These are phyloP conservation scores for Amylostereum areolatum DNA, from an alignment of 1,284 basidiomycete species.

Conservation along the genomic window DNA sequence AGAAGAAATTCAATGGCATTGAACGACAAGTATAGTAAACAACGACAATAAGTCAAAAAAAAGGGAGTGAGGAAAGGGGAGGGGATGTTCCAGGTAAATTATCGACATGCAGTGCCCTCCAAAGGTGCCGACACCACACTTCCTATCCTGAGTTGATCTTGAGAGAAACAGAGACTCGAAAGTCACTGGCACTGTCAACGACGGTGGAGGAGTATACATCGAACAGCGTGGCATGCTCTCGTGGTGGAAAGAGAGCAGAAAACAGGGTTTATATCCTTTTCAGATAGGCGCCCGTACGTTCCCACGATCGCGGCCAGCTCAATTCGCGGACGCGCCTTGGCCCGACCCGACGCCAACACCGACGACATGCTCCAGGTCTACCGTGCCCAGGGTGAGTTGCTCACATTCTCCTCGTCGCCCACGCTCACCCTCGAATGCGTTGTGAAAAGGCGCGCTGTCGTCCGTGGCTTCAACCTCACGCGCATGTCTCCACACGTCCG, in stretches of 20 bases:
- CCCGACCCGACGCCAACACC: neutral
- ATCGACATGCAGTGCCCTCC: slow-evolving; percentile 36
- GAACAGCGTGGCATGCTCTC: slow-evolving; percentile 37
- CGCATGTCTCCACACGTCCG: slow-evolving; percentile 18
- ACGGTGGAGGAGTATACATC: slow-evolving; percentile 29
- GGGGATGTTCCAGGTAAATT: slow-evolving; percentile 28
- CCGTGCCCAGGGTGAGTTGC: slow-evolving; percentile 2
- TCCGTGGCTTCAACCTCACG: too few relatives aligned
- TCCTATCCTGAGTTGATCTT: slow-evolving; percentile 34
- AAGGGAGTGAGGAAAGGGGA: neutral
- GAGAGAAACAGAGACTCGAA: slow-evolving; percentile 30
- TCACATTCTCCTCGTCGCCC: neutral
- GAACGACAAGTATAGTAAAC: too few relatives aligned
- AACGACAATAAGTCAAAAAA: neutral
- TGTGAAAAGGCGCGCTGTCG: too few relatives aligned
- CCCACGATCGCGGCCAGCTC: slow-evolving; percentile 12
- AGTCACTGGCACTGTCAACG: slow-evolving; percentile 37
- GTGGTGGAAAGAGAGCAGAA: slow-evolving; percentile 14
- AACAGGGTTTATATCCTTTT: slow-evolving; percentile 15
- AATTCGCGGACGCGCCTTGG: neutral
- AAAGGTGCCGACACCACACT: slow-evolving; percentile 29
- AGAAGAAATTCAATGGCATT: too few relatives aligned
- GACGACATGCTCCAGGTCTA: slow-evolving; percentile 3
- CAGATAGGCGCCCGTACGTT: slow-evolving; percentile 4
- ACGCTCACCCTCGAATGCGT: neutral